Percentiles rank a stretch among this genome's conserved stretches.
These are phyloP conservation scores for Claviceps arundinis DNA, from an alignment of 2,329 filamentous ascomycete genomes.

Conservation along the genomic window DNA sequence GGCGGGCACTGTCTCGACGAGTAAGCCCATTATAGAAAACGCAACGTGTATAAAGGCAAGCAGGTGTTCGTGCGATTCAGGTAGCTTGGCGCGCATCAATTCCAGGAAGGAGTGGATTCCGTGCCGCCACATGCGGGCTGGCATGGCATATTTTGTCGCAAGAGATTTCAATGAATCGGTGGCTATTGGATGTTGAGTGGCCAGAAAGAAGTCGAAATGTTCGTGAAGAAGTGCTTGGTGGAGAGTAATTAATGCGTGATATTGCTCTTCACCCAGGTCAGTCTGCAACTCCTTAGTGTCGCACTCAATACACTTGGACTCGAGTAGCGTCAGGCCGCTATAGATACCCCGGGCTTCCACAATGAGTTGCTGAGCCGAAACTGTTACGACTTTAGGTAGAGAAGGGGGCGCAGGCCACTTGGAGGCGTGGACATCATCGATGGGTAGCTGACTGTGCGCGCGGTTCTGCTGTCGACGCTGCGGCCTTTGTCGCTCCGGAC, in stretches of 20 bases:
- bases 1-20: slow-evolving; percentile 71
- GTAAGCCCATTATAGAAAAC: slow-evolving; percentile 77
- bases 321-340: slow-evolving; percentile 70
- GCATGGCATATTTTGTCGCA: slow-evolving; percentile 78
- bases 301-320: slow-evolving; percentile 76
- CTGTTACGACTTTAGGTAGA: slow-evolving; percentile 24
- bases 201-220: slow-evolving; percentile 76
- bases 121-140: slow-evolving; percentile 85
- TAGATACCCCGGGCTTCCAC: slow-evolving; percentile 78
- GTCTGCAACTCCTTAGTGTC: slow-evolving; percentile 33
- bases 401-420: not conserved
- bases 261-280: slow-evolving; percentile 53
- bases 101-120: slow-evolving; percentile 81
- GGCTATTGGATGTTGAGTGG: slow-evolving; percentile 73
- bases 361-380: slow-evolving; percentile 65
- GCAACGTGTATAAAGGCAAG: slow-evolving; percentile 77
- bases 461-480: slow-evolving; percentile 1
- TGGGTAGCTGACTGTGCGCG: not conserved
- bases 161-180: slow-evolving; percentile 52
- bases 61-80: slow-evolving; percentile 76
- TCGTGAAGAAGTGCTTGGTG: slow-evolving; percentile 73
- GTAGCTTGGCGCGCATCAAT: slow-evolving; percentile 59
- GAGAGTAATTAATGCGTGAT: slow-evolving; percentile 70
- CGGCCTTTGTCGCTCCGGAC: slow-evolving; percentile 3
- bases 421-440: slow-evolving; percentile 2